phyloP scores from a whole-genome alignment of 257 asterid genomes.

The Thymus mandschuricus region DNA sequence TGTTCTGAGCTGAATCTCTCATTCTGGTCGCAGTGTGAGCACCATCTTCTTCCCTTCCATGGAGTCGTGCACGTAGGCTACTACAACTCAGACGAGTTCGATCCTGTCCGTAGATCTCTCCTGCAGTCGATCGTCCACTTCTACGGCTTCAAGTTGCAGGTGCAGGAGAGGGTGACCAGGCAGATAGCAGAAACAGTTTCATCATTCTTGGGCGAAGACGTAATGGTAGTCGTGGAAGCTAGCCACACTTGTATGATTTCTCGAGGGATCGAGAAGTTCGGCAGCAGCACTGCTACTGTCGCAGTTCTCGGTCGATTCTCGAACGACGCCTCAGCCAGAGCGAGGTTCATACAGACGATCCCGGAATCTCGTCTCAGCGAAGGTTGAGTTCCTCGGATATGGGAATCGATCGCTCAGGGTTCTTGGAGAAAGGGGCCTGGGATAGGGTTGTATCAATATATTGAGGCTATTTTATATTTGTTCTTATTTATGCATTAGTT shows the following conservation, averaged over 20 bases:
- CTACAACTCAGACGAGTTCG: slow-evolving; percentile 40
- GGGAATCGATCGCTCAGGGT: not conserved
- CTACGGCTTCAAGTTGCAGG: slow-evolving; percentile 91
- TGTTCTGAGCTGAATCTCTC: slow-evolving; percentile 63
- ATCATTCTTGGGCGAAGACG: slow-evolving; percentile 70
- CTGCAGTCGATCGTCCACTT: slow-evolving; percentile 78
- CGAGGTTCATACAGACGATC: slow-evolving; percentile 67
- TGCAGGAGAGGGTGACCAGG: slow-evolving; percentile 88
- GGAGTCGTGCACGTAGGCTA: slow-evolving; percentile 87
- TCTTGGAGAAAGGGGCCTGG: not conserved
- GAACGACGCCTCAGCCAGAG: slow-evolving; percentile 58
- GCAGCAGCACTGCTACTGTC: slow-evolving; percentile 84
- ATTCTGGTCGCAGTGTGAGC: slow-evolving; percentile 90
- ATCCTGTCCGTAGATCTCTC: slow-evolving; percentile 53
- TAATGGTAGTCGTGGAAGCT: slow-evolving; percentile 88
- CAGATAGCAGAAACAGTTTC: slow-evolving; percentile 88
- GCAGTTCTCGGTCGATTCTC: slow-evolving; percentile 87
- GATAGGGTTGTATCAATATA: not conserved
- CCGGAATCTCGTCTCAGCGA: slow-evolving; percentile 45
- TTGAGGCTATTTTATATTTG: not conserved
- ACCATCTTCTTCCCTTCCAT: slow-evolving; percentile 90
- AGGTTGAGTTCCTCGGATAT: slow-evolving; percentile 32
- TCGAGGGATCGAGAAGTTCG: slow-evolving; percentile 85
- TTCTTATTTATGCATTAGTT: not conserved
- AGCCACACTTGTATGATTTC: slow-evolving; percentile 91